A percentile compares a stretch with the other conserved stretches of the same genome.
Evolutionary conservation across 306 rosid species (phyloP).

Genomic region (Inga laurina): DNA sequence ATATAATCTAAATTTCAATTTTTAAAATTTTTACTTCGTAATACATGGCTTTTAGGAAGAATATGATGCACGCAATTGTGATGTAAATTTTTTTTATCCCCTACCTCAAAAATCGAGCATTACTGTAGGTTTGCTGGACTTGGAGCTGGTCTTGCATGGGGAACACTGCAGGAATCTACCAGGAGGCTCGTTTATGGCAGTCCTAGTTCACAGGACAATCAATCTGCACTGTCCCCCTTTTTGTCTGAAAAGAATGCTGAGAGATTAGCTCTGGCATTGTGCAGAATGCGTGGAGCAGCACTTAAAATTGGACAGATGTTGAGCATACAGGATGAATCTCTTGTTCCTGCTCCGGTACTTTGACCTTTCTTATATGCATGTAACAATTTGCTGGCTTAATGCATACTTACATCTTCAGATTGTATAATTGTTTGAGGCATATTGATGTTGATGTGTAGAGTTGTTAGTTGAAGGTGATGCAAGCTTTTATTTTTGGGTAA

Average conservation of each 20-base stretch:
- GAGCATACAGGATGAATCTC: conserved; percentile 94
- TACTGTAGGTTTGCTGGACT: conserved; percentile 80
- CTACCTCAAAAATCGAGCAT: background rate
- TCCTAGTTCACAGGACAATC: conserved; percentile 44
- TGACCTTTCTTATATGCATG: conserved; percentile 4
- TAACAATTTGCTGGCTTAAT: background rate
- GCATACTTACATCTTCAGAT: background rate
- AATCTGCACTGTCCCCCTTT: conserved; percentile 62
- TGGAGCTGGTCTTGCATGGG: conserved; percentile 96
- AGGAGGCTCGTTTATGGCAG: conserved; percentile 80
- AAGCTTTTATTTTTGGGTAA: background rate
- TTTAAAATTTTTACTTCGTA: background rate
- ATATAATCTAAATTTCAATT: background rate
- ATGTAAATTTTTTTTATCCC: background rate
- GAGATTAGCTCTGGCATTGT: conserved; percentile 84
- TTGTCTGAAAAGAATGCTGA: conserved; percentile 81
- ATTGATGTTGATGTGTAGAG: background rate
- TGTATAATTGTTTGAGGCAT: conserved; percentile 5
- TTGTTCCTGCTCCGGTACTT: conserved; percentile 92
- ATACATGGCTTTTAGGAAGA: background rate
- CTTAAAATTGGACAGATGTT: conserved; percentile 96
- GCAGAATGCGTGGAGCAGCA: conserved; percentile 97
- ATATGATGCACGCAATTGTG: background rate
- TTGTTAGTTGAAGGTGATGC: conserved; percentile 14
- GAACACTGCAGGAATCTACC: conserved; percentile 89